A percentile compares a stretch with the other conserved stretches of the same genome.
These are phyloP conservation scores for Samsoniella hepiali DNA, from an alignment of 2,329 filamentous ascomycete genomes.

Conservation along the genomic window DNA sequence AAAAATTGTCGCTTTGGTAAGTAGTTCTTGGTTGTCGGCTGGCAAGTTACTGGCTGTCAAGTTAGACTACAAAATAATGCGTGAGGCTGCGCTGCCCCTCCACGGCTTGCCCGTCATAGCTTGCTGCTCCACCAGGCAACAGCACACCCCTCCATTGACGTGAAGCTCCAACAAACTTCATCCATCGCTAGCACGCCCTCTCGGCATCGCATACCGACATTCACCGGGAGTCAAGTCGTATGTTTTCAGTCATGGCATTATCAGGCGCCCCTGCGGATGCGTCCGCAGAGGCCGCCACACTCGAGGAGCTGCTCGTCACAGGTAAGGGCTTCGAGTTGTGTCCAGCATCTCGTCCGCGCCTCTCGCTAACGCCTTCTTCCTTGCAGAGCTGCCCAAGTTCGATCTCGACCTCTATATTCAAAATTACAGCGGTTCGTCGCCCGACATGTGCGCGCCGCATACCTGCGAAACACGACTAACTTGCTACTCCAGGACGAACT, in stretches of 20 bases:
- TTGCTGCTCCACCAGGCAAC: slow-evolving; percentile 15
- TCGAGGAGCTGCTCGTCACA: neutral
- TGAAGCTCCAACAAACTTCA: slow-evolving; percentile 12
- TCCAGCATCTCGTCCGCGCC: neutral
- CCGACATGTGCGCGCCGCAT: neutral
- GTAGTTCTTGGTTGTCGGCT: too few relatives aligned
- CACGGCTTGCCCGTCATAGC: neutral
- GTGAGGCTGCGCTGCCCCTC: neutral
- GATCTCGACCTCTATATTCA: slow-evolving; percentile 88
- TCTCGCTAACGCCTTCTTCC: slow-evolving; percentile 19
- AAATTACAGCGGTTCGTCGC: slow-evolving; percentile 72
- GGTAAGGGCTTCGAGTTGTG: neutral
- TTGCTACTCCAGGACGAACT: slow-evolving; percentile 61
- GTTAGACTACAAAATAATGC: too few relatives aligned
- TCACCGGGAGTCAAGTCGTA: neutral
- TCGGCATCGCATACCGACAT: neutral
- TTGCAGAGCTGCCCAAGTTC: slow-evolving; percentile 73
- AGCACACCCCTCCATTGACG: slow-evolving; percentile 14
- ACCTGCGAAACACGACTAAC: neutral
- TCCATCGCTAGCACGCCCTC: neutral
- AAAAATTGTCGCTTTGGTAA: too few relatives aligned
- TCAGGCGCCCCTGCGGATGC: slow-evolving; percentile 1
- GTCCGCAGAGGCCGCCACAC: neutral
- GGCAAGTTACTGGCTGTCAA: too few relatives aligned
- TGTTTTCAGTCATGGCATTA: neutral